phyloP scores from a whole-genome alignment of 306 rosid species.

The Citrullus amarus region DNA sequence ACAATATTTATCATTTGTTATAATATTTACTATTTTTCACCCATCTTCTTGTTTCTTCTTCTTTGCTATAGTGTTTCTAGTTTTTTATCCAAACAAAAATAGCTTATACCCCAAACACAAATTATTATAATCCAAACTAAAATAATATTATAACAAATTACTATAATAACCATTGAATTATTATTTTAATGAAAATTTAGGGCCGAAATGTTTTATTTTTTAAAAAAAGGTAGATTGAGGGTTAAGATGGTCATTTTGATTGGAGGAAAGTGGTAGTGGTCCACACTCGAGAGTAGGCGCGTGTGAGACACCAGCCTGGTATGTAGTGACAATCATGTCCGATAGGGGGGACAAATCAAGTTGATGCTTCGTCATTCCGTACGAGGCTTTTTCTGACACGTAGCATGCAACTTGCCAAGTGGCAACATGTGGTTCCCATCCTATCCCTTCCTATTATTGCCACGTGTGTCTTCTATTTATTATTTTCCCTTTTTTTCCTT shows the following conservation, averaged over 20 bases:
- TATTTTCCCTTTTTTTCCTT: not conserved
- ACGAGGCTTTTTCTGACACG: not conserved
- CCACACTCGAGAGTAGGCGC: not conserved
- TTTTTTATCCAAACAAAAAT: too few species aligned
- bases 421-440: conserved; percentile 3
- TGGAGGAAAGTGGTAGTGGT: not conserved
- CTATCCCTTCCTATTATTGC: not conserved
- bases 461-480: not conserved
- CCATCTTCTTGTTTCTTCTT: too few species aligned
- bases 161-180: too few species aligned
- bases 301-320: conserved; percentile 7
- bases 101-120: too few species aligned
- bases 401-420: conserved; percentile 10
- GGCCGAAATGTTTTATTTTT: too few species aligned
- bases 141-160: too few species aligned
- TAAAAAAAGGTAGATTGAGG: not conserved
- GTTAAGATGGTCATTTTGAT: not conserved
- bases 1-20: too few species aligned
- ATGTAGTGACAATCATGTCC: not conserved
- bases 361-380: conserved; percentile 3
- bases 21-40: too few species aligned
- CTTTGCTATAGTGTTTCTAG: too few species aligned
- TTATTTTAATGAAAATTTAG: too few species aligned
- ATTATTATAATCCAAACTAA: too few species aligned
- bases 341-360: conserved; percentile 1